A percentile compares a stretch with the other conserved stretches of the same genome.
Evolutionary conservation across 208 protist species (phyloP).

Genomic region (Crithidia bombi): DNA sequence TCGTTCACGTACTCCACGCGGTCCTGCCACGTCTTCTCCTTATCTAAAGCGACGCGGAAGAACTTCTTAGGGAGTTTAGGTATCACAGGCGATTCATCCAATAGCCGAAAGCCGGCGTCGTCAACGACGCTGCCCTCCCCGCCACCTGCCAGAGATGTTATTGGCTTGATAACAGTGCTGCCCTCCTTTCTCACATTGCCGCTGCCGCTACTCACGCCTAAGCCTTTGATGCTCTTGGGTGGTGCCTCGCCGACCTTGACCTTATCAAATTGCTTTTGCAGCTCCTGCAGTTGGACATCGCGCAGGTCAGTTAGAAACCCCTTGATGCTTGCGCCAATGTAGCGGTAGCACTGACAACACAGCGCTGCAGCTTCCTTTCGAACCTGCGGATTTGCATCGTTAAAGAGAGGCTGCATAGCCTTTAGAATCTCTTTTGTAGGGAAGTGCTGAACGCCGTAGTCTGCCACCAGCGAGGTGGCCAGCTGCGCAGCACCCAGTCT

Average conservation of each 20-base stretch:
- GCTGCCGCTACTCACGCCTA: neutral
- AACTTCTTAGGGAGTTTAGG: conserved; percentile 77
- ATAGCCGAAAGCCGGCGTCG: conserved; percentile 55
- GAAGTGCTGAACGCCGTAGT: conserved; percentile 72
- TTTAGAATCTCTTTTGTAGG: conserved; percentile 73
- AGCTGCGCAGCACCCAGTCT: conserved; percentile 55
- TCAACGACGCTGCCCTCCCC: conserved; percentile 33
- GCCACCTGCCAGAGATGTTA: conserved; percentile 28
- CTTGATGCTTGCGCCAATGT: conserved; percentile 76
- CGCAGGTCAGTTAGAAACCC: conserved; percentile 76
- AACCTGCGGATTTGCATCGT: conserved; percentile 78
- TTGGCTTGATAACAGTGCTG: conserved; percentile 11
- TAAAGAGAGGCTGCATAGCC: conserved; percentile 83
- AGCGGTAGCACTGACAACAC: conserved; percentile 88
- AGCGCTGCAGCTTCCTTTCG: conserved; percentile 69
- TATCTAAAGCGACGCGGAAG: conserved; percentile 71
- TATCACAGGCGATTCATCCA: conserved; percentile 70
- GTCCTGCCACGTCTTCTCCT: conserved; percentile 77
- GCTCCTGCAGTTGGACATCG: conserved; percentile 84
- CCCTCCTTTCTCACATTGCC: neutral
- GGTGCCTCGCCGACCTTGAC: conserved; percentile 40
- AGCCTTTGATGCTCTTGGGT: conserved; percentile 36
- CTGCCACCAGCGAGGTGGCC: conserved; percentile 56
- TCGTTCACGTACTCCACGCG: conserved; percentile 73
- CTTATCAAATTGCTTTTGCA: conserved; percentile 78